phyloP scores from a whole-genome alignment of 1,139 yeast species.

The Blastobotrys capitulatus region DNA sequence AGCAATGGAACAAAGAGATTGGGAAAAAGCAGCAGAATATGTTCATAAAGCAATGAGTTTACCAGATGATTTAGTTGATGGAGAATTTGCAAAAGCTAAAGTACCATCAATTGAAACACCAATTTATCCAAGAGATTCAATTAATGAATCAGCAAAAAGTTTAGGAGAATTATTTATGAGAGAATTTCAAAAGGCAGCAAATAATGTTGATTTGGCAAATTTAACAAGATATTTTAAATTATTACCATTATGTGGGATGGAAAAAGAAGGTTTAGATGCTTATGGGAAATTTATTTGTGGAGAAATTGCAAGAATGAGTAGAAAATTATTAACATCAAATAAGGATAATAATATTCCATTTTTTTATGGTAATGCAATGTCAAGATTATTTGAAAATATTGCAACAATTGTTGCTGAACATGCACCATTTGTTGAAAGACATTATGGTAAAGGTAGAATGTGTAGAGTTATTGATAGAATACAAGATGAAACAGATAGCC shows the following conservation, averaged over 20 bases:
- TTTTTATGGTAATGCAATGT: constrained; percentile 60
- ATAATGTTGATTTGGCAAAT: constrained; percentile 55
- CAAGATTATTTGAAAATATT: constrained; percentile 76
- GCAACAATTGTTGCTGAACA: constrained; percentile 85
- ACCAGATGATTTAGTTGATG: constrained; percentile 49
- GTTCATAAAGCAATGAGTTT: constrained; percentile 49
- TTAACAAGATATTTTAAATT: constrained; percentile 76
- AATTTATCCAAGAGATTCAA: constrained; percentile 58
- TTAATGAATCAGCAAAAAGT: constrained; percentile 53
- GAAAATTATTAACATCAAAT: constrained; percentile 45
- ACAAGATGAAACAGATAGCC: constrained; percentile 85
- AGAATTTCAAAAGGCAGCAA: constrained; percentile 69
- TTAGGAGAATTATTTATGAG: constrained; percentile 52
- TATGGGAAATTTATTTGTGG: constrained; percentile 84
- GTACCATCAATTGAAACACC: constrained; percentile 94
- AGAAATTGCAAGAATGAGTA: constrained; percentile 73
- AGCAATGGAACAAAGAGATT: constrained; percentile 61
- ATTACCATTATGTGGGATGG: constrained; percentile 79
- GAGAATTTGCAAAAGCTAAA: constrained; percentile 72
- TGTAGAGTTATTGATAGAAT: constrained; percentile 62
- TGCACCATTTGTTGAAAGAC: constrained; percentile 65
- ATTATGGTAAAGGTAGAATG: constrained; percentile 66
- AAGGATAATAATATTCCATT: constrained; percentile 30
- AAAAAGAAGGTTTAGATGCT: constrained; percentile 65
- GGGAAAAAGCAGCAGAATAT: constrained; percentile 68